These are phyloP conservation scores for Cardamine chenopodiifolia DNA, from an alignment of 345 rosid genomes.

Conservation along the genomic window DNA sequence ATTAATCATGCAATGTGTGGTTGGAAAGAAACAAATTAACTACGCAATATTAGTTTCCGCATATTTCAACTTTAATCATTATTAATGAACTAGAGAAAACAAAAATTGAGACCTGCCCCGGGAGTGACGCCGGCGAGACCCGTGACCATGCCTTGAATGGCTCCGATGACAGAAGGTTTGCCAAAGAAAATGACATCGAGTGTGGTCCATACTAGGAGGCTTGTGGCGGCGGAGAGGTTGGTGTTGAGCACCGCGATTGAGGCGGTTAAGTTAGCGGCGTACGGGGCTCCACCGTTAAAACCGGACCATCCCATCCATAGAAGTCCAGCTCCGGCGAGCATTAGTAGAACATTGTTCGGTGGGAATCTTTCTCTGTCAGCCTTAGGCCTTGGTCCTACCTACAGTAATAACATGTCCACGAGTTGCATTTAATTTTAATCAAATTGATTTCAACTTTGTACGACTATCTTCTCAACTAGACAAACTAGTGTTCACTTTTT, in stretches of 20 bases:
- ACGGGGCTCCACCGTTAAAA: constrained; percentile 94
- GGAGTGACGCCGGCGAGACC: constrained; percentile 90
- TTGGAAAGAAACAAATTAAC: neutral
- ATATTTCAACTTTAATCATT: neutral
- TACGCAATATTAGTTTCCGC: neutral
- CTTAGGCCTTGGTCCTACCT: constrained; percentile 88
- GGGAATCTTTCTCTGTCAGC: constrained; percentile 90
- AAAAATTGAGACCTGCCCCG: constrained; percentile 65
- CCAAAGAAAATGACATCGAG: constrained; percentile 86
- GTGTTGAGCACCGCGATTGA: constrained; percentile 82
- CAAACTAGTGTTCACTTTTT: constrained; percentile 17
- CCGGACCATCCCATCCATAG: constrained; percentile 99
- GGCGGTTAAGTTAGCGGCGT: constrained; percentile 74
- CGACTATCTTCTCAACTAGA: constrained; percentile 19
- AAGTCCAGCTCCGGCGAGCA: constrained; percentile 95
- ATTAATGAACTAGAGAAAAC: neutral
- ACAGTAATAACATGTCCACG: constrained; percentile 4
- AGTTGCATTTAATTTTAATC: neutral
- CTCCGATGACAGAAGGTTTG: constrained; percentile 91
- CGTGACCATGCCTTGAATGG: constrained; percentile 94
- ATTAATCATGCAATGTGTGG: neutral
- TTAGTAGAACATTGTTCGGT: constrained; percentile 84
- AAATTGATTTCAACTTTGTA: neutral
- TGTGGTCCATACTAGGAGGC: constrained; percentile 87
- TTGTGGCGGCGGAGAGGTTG: constrained; percentile 82